Base-by-base conservation (phyloP, 305 asterid species). In the Fraxinus sp. region DNA sequence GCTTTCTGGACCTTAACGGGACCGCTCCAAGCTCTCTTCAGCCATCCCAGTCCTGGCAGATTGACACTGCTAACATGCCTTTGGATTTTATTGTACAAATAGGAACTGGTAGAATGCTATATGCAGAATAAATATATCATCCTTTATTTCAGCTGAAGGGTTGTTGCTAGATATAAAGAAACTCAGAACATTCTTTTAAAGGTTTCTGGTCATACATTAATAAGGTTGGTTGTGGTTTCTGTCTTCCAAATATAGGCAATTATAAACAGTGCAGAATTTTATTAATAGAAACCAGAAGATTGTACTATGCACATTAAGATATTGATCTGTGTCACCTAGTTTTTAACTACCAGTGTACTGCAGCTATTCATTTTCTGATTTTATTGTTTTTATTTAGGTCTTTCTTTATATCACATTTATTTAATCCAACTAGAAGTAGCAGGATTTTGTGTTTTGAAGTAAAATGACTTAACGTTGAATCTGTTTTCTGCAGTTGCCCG, bases 121-220 rank as follows among this genome's bases (percentile, higher is more conserved):
- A 70, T 70, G 41, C 76, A 70, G 16, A 70, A 32, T 70, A 70
- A 30, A 70, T 70, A 35, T 30, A 30, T 14, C 37, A 13, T 14
- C 41, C 41, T 70, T 32, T 22, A 16, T 16, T 32, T 71, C 75
- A 28, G 75, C 37, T 71, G 43, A 4, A 71, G 43, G 76, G 43
- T 71, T 71, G 43, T 71, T 32, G 41, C 41, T 71, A 32, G 76
- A 32, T 70, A 16, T 70, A 70, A 71, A 71, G 76, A 70, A 70
- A 30, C 43, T 71, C 76, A 71, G 76, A 20, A 71, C 76, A 14
- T 13, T 71, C 76, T 71, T 32, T 37, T 5, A 32, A 32, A 71
- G 76, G 36, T 71, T 71, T 32, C 41, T 71, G 76, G 20, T 71
- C 41, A 32, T 1, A 14, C 11, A 71, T 71, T 71, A 32, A 71